These are phyloP conservation scores for Deinandra increscens DNA, from an alignment of 129 eudicot species.

Conservation along the genomic window DNA sequence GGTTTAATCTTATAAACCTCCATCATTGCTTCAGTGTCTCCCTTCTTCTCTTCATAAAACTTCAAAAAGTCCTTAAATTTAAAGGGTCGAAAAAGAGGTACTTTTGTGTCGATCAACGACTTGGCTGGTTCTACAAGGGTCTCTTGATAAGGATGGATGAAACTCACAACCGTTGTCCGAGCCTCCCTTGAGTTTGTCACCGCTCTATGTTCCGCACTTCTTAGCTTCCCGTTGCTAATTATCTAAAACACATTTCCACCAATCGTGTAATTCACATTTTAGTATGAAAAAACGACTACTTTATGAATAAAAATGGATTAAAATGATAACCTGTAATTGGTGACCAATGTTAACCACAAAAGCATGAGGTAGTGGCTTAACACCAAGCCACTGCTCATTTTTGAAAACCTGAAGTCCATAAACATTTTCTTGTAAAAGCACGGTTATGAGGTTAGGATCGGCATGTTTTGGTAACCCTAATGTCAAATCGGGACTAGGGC, in stretches of 20 bases:
- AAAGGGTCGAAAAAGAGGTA: conserved; percentile 27
- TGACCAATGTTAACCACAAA: conserved; percentile 59
- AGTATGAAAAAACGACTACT: neutral
- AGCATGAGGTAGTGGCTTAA: conserved; percentile 55
- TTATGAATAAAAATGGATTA: neutral
- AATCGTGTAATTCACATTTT: neutral
- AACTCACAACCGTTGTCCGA: conserved; percentile 37
- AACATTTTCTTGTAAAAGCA: conserved; percentile 49
- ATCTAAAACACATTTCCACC: conserved; percentile 30
- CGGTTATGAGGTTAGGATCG: conserved; percentile 61
- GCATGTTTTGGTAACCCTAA: conserved; percentile 60
- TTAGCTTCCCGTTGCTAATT: conserved; percentile 49
- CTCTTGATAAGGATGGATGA: conserved; percentile 30
- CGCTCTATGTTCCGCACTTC: conserved; percentile 48
- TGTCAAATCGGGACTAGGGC: conserved; percentile 67
- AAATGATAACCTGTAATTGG: conserved; percentile 50
- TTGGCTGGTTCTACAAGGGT: conserved; percentile 32
- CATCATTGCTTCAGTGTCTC: conserved; percentile 29
- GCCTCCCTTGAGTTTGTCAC: conserved; percentile 43
- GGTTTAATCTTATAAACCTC: conserved; percentile 27
- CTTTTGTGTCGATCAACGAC: neutral
- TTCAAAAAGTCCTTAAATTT: conserved; percentile 26
- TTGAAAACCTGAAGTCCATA: conserved; percentile 61
- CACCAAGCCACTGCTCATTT: conserved; percentile 58
- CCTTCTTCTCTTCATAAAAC: conserved; percentile 22